phyloP scores from a whole-genome alignment of 2,329 filamentous ascomycete genomes.

The Alternaria triticimaculans region DNA sequence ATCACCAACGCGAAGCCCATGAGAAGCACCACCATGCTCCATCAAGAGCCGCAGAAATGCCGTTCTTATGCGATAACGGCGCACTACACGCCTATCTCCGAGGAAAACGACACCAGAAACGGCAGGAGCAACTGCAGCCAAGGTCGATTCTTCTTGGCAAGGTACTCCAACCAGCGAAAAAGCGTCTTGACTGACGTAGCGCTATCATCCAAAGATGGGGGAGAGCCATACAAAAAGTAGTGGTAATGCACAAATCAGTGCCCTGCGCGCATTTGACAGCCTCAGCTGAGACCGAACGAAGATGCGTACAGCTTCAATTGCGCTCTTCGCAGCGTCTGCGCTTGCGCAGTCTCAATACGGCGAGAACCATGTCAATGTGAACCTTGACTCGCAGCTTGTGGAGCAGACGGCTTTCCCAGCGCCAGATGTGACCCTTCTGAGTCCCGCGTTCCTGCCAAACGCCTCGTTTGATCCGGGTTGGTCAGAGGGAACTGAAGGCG shows the following conservation, averaged over 20 bases:
- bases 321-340: conserved; percentile 19
- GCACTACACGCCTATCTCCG: neutral
- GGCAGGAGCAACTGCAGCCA: conserved; percentile 23
- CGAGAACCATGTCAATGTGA: conserved; percentile 37
- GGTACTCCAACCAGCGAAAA: conserved; percentile 19
- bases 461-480: conserved; percentile 38
- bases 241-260: neutral
- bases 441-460: conserved; percentile 40
- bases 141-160: conserved; percentile 24
- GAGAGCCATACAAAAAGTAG: neutral
- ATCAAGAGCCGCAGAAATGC: neutral
- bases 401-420: conserved; percentile 44
- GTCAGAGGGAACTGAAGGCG: conserved; percentile 39
- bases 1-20: neutral
- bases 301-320: neutral
- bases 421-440: conserved; percentile 38
- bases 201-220: conserved; percentile 12
- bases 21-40: neutral
- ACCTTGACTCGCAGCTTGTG: conserved; percentile 39
- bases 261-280: neutral
- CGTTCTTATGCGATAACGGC: conserved; percentile 1
- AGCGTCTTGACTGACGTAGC: conserved; percentile 31
- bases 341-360: conserved; percentile 39
- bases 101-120: conserved; percentile 10
- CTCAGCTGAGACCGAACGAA: neutral